Conservation (phyloP, 2,329 filamentous ascomycete species). For the Diatrype stigma region DNA sequence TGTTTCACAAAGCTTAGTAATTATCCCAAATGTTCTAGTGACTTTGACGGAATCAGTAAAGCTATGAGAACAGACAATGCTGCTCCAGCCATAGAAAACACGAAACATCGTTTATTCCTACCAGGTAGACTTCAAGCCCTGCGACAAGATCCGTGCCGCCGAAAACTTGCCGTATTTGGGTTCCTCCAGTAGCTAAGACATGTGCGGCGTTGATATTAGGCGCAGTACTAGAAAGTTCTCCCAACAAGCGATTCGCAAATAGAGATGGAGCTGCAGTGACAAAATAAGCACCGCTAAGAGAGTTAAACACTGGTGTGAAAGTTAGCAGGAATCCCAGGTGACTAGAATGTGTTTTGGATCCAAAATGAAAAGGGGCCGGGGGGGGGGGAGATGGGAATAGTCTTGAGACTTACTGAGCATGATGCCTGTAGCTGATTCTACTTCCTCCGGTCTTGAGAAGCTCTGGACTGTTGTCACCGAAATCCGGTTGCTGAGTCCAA, state of each 20-base stretch:
- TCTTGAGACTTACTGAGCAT: background rate
- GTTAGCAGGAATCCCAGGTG: too few relatives aligned
- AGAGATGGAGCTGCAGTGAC: conserved; percentile 33
- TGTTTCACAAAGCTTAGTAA: background rate
- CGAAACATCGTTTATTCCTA: conserved; percentile 55
- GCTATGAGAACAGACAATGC: background rate
- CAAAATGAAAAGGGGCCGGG: too few relatives aligned
- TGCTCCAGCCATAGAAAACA: conserved; percentile 25
- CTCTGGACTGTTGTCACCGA: conserved; percentile 9
- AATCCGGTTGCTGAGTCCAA: conserved; percentile 9
- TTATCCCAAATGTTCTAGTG: background rate
- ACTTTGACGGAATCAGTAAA: background rate
- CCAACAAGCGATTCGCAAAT: conserved; percentile 29
- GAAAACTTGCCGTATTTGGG: conserved; percentile 45
- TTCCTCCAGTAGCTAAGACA: conserved; percentile 33
- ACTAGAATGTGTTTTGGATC: too few relatives aligned
- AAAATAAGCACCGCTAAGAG: conserved; percentile 35
- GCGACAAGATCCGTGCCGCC: conserved; percentile 35
- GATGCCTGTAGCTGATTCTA: conserved; percentile 1
- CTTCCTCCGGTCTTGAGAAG: conserved; percentile 7
- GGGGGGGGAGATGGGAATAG: background rate
- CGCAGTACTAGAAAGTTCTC: conserved; percentile 14
- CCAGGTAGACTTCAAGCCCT: conserved; percentile 52
- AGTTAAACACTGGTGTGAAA: background rate
- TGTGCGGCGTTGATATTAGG: conserved; percentile 21